Conservation (phyloP, 2,329 filamentous ascomycete species). For the Alternaria angustiovoidea region DNA sequence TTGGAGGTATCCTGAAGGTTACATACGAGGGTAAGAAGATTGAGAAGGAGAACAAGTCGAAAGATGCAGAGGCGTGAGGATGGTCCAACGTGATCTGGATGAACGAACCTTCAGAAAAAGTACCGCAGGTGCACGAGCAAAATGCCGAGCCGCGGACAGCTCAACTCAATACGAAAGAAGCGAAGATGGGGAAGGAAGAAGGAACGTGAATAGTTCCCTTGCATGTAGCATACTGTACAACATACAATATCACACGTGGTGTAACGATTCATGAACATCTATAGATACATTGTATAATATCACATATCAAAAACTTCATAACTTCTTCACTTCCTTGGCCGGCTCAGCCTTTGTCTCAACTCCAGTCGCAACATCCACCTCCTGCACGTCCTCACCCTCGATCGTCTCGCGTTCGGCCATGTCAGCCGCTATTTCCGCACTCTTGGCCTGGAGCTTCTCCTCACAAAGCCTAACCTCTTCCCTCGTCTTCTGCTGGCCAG, state of each 20-base stretch:
- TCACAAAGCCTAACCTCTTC: conserved; percentile 17
- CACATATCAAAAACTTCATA: conserved; percentile 2
- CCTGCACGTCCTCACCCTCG: conserved; percentile 1
- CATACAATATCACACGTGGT: conserved; percentile 10
- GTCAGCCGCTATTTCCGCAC: conserved; percentile 16
- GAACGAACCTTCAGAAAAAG: background rate
- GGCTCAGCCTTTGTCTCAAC: background rate
- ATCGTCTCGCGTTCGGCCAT: conserved; percentile 1
- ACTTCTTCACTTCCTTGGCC: conserved; percentile 19
- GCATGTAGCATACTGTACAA: conserved; percentile 12
- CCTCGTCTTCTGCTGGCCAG: conserved; percentile 17
- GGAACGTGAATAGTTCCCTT: background rate
- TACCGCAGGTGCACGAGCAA: background rate
- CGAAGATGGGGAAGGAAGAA: background rate
- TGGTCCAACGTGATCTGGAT: background rate
- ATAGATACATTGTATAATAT: conserved; percentile 29
- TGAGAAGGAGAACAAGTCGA: conserved; percentile 23
- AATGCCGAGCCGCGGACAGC: conserved; percentile 3
- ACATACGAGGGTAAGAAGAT: conserved; percentile 40
- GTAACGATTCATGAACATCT: conserved; percentile 20
- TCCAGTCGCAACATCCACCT: background rate
- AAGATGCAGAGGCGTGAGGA: conserved; percentile 1
- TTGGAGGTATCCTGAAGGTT: conserved; percentile 45
- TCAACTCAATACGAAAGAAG: background rate
- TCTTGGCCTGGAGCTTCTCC: conserved; percentile 18